Evolutionary conservation across 768 basidiomycete genomes (phyloP), one percentile per base, ranked within the genome.

Genomic region (Trichaptum fuscoviolaceum): DNA sequence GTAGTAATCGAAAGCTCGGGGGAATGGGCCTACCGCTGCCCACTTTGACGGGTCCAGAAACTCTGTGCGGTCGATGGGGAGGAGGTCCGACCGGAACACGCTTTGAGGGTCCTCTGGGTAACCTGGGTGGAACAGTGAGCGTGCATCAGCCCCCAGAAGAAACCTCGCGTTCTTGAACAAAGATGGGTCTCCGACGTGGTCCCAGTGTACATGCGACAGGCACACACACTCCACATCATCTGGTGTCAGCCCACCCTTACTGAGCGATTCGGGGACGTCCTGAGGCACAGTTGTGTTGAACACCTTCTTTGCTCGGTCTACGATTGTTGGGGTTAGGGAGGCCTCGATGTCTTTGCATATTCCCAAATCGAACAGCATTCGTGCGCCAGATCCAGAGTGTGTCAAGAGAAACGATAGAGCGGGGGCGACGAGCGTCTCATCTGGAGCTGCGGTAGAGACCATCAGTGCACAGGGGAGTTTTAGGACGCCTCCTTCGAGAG

Each of bases 141-240:
- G 59, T 25, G 65, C 15, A 58, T 36, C 70, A 1, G 20, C 60
- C 30, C 69, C 64, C 27, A 68, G 35, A 63, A 71, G 26, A 64
- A 71, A 69, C 12, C 18, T 6, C 17, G 70, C 64, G 34, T 57
- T 62, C 35, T 67, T 42, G 63, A 71, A 71, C 25, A 58, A 63
- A 34, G 64, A 18, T n/a, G 67, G 63, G 23, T 70, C 65, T 58
- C 69, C 70, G 63, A 70, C 65, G 42, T 67, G 65, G 63, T 69
- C 86, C 71, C 80, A 87, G 70, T 87, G 85, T 57, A 82, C 70
- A 69, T 88, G 87, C 24, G 83, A 84, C 35, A 86, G 63, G 57
- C 82, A 77, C 52, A 86, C 79, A 7, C 77, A 77, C 26, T 79
- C 72, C 63, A 87, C 77, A 20, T 84, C 76, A 7, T 72, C 71